Evolutionary conservation across 805 yeast species (phyloP).

Genomic region (Kodamaea jinghongensis): DNA sequence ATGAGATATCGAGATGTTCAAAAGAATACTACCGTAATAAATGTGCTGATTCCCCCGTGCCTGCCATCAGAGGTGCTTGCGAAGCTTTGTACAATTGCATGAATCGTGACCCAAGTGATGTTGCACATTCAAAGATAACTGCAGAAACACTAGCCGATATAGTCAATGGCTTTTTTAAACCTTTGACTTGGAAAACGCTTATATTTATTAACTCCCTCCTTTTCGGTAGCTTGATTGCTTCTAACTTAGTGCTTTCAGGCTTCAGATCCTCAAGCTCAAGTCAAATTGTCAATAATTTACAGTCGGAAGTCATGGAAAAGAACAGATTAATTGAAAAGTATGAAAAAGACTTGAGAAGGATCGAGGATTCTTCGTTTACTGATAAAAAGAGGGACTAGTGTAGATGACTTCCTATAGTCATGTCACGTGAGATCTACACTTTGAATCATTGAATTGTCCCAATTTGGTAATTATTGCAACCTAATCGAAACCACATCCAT

Average conservation of each 20-base stretch:
- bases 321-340: conserved; percentile 3
- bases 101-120: conserved; percentile 67
- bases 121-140: conserved; percentile 68
- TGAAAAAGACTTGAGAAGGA: neutral
- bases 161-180: conserved; percentile 68
- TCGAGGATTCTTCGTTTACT: neutral
- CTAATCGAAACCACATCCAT: neutral
- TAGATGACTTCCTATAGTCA: too few species aligned
- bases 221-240: conserved; percentile 51
- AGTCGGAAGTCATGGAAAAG: conserved; percentile 3
- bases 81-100: conserved; percentile 77
- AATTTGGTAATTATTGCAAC: conserved; percentile 9
- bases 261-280: conserved; percentile 16
- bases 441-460: conserved; percentile 10
- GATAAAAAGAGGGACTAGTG: neutral
- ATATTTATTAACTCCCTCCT: conserved; percentile 44
- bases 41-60: conserved; percentile 63
- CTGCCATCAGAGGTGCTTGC: conserved; percentile 71
- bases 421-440: neutral
- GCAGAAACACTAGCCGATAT: conserved; percentile 85
- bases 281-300: conserved; percentile 3
- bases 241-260: conserved; percentile 49
- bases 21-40: conserved; percentile 68
- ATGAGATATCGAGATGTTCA: conserved; percentile 67
- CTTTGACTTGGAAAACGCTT: conserved; percentile 69